Base-by-base conservation (phyloP, 176 grass and related monocot genomes). In the Leersia perrieri region DNA sequence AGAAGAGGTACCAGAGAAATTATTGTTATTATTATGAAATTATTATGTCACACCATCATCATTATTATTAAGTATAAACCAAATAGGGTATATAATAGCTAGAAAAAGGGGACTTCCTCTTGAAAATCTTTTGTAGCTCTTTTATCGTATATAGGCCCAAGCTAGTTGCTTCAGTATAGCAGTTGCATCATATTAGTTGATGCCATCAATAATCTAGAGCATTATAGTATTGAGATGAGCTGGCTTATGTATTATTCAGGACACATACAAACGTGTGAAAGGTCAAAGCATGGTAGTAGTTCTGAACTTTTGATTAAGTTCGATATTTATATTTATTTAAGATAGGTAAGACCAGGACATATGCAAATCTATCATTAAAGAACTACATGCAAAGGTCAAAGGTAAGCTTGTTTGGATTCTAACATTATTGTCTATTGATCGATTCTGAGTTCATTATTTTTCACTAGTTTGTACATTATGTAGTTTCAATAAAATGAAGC, bases 141-240 rank as follows among this genome's bases (percentile, higher is more conserved):
- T n/a, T n/a, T n/a, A n/a, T n/a, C n/a, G n/a, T n/a, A n/a, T n/a
- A n/a, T n/a, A n/a, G n/a, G n/a, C n/a, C n/a, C n/a, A n/a, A n/a
- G n/a, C n/a, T n/a, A 29, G 36, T 77, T 64, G 26, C 26, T 45
- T 64, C 42, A 14, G n/a, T 13, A 29, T 29, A 7, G 25, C 57
- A 63, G 28, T 11, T 5, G 18, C 11, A 14, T 38, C 11, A 14
- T 38, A 28, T 77, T 64, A 42, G 40, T 68, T 62, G 60, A 65
- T 68, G 77, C 44, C 68, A 47, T 20, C 27, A 55, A 36, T 49
- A 80, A 38, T 35, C 60, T 29, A 10, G 60, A 57, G 16, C n/a
- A 75, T 18, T 73, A 7, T 39, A 39, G n/a, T 22, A 20, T 80
- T 79, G 58, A 73, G 45, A 63, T 64, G 77, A 6, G 47, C 47